phyloP scores from a whole-genome alignment of 1,284 basidiomycete genomes.

The Rhodotorula sp. region DNA sequence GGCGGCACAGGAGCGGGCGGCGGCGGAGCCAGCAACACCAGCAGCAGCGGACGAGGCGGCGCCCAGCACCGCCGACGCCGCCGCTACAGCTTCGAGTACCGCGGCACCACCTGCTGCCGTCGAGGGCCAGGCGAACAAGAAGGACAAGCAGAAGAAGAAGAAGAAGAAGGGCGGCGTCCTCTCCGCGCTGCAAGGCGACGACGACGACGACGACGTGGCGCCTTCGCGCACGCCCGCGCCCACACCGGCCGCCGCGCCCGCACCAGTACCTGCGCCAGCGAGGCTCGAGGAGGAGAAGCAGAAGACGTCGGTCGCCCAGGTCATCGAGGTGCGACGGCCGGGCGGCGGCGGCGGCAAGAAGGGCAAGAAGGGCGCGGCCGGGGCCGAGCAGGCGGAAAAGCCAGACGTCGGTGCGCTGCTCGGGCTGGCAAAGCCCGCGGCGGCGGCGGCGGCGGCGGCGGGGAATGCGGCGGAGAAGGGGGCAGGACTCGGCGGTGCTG shows the following conservation, averaged over 20 bases:
- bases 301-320: constrained; percentile 24
- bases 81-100: not conserved
- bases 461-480: not conserved
- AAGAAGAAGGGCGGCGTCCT: constrained; percentile 27
- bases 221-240: not conserved
- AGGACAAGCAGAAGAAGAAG: constrained; percentile 5
- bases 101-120: not conserved
- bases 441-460: not conserved
- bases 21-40: constrained; percentile 3
- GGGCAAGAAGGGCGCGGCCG: constrained; percentile 17
- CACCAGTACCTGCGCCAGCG: not conserved
- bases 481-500: not conserved
- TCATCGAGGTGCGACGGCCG: constrained; percentile 24
- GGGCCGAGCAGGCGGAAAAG: constrained; percentile 5
- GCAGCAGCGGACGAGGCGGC: not conserved
- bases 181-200: constrained; percentile 24
- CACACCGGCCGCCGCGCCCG: not conserved
- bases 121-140: not conserved
- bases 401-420: constrained; percentile 31
- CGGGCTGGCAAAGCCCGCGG: constrained; percentile 13
- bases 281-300: constrained; percentile 14
- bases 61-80: not conserved
- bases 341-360: constrained; percentile 14
- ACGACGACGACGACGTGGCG: not conserved
- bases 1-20: constrained; percentile 9